phyloP scores from a whole-genome alignment of 108 stramenopile species.

The Fragilariopsis cylindrus region DNA sequence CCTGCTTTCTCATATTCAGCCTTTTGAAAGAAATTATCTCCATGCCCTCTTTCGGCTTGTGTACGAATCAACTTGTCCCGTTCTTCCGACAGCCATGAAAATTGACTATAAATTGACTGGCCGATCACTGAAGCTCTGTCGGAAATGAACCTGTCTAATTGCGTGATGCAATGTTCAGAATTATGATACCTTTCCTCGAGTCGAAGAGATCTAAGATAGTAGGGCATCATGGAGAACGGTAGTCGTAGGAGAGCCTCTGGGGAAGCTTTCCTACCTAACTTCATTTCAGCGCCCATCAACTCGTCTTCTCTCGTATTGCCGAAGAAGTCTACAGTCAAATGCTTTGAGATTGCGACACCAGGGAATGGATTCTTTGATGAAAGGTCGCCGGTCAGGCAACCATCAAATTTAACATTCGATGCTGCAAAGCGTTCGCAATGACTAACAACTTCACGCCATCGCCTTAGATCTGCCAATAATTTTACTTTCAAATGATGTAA shows the following conservation, averaged over 20 bases:
- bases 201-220: conserved; percentile 68
- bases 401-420: conserved; percentile 56
- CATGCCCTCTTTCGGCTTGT: conserved; percentile 37
- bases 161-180: conserved; percentile 35
- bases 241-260: conserved; percentile 74
- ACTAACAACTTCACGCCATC: conserved; percentile 75
- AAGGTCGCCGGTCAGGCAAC: conserved; percentile 66
- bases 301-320: conserved; percentile 39
- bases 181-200: conserved; percentile 77
- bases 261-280: conserved; percentile 54
- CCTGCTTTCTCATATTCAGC: conserved; percentile 67
- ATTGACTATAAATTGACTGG: not conserved
- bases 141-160: not conserved
- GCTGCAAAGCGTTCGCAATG: conserved; percentile 75
- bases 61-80: conserved; percentile 27
- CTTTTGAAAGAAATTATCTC: conserved; percentile 67
- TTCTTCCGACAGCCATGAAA: conserved; percentile 33
- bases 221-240: conserved; percentile 48
- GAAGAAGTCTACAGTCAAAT: conserved; percentile 35
- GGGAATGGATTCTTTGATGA: conserved; percentile 56
- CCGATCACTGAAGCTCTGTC: not conserved
- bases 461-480: conserved; percentile 55
- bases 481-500: conserved; percentile 62
- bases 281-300: conserved; percentile 34
- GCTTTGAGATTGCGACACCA: conserved; percentile 42